Evolutionary conservation across 164 flowering plant genomes (phyloP).

Genomic region (Santalum album): DNA sequence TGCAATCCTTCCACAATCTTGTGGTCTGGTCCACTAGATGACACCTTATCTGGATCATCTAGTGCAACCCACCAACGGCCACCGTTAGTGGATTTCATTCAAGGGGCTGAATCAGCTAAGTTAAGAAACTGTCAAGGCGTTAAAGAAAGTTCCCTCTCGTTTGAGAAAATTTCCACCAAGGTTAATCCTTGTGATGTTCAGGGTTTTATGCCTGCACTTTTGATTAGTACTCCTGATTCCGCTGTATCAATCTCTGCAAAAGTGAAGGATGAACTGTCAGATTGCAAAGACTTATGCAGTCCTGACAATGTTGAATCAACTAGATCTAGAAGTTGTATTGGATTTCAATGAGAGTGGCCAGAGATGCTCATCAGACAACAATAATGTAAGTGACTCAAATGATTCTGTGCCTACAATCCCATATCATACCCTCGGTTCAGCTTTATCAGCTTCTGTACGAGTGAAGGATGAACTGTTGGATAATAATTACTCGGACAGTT

Average conservation of each 20-base stretch:
- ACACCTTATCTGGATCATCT: conserved; percentile 7
- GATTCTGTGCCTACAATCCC: neutral
- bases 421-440: neutral
- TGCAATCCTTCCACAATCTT: neutral
- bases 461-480: neutral
- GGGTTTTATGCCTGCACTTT: conserved; percentile 2
- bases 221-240: conserved; percentile 9
- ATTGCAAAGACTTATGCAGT: neutral
- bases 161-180: conserved; percentile 7
- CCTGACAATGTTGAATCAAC: neutral
- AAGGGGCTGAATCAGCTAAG: conserved; percentile 3
- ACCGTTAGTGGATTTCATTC: neutral
- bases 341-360: neutral
- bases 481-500: conserved; percentile 6
- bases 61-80: conserved; percentile 3
- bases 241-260: conserved; percentile 18
- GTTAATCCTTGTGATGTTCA: conserved; percentile 6
- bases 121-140: conserved; percentile 1
- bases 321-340: neutral
- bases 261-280: conserved; percentile 40
- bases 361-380: neutral
- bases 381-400: neutral
- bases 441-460: neutral
- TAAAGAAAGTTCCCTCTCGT: conserved; percentile 7
- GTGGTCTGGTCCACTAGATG: conserved; percentile 1